Conservation (phyloP, 2,329 filamentous ascomycete genomes). For the Talaromyces sp. region DNA sequence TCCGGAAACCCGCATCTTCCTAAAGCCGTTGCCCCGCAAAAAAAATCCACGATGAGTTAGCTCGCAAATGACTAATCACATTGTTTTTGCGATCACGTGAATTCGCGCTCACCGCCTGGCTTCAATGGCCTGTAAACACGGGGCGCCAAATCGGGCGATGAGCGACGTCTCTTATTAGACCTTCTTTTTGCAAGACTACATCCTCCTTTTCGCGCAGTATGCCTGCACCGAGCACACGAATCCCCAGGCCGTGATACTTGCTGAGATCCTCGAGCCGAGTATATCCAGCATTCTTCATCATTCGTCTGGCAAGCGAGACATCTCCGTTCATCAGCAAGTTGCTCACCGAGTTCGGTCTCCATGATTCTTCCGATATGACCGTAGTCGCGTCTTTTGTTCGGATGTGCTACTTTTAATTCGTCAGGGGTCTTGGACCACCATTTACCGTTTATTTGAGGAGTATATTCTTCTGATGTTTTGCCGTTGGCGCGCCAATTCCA, state of each 20-base stretch:
- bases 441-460: background rate
- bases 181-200: background rate
- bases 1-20: background rate
- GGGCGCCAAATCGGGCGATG: background rate
- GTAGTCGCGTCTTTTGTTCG: background rate
- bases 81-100: background rate
- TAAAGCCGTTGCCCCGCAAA: background rate
- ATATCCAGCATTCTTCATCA: background rate
- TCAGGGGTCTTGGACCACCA: background rate
- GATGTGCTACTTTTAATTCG: background rate
- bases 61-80: background rate
- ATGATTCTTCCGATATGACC: constrained; percentile 2
- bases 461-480: background rate
- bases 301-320: background rate
- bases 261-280: background rate
- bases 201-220: background rate
- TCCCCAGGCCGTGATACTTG: background rate
- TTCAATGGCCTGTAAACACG: background rate
- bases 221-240: background rate
- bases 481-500: background rate
- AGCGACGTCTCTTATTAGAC: background rate
- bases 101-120: background rate
- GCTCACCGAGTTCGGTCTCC: background rate
- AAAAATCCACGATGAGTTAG: background rate
- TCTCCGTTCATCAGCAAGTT: background rate